These are phyloP conservation scores for Austroboletus festivus DNA, from an alignment of 768 basidiomycete species.

Conservation along the genomic window DNA sequence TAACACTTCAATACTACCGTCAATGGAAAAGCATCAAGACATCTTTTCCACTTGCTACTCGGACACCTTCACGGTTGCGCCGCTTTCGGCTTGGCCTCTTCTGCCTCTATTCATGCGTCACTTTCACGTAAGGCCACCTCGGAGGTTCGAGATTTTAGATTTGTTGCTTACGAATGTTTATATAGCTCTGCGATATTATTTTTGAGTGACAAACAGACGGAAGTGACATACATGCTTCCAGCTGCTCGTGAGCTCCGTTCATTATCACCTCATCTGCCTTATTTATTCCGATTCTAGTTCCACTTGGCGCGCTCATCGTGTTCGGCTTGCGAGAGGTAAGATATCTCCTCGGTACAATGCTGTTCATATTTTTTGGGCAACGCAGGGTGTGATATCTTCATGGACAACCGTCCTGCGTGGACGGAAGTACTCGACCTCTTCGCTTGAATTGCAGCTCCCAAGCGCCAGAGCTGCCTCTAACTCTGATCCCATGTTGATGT, in stretches of 20 bases:
- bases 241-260: conserved; percentile 41
- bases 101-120: conserved; percentile 42
- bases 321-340: conserved; percentile 50
- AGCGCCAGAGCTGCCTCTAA: conserved; percentile 22
- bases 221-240: conserved; percentile 46
- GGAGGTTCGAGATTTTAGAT: not conserved
- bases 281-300: conserved; percentile 37
- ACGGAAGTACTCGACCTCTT: conserved; percentile 9
- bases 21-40: conserved; percentile 37
- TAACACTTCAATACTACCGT: conserved; percentile 41
- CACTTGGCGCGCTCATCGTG: conserved; percentile 44
- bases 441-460: conserved; percentile 16
- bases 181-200: conserved; percentile 39
- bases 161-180: not conserved
- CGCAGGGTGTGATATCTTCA: conserved; percentile 38
- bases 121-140: conserved; percentile 38
- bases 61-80: conserved; percentile 35
- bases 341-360: not conserved
- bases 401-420: conserved; percentile 25
- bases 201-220: conserved; percentile 24
- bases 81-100: conserved; percentile 42
- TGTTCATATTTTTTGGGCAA: not conserved
- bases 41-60: conserved; percentile 41
- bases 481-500: conserved; percentile 8
- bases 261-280: not conserved